Evolutionary conservation across 2,329 filamentous ascomycete genomes (phyloP), one percentile per base, ranked within the genome.

Genomic region (Ophiocordyceps unilateralis): DNA sequence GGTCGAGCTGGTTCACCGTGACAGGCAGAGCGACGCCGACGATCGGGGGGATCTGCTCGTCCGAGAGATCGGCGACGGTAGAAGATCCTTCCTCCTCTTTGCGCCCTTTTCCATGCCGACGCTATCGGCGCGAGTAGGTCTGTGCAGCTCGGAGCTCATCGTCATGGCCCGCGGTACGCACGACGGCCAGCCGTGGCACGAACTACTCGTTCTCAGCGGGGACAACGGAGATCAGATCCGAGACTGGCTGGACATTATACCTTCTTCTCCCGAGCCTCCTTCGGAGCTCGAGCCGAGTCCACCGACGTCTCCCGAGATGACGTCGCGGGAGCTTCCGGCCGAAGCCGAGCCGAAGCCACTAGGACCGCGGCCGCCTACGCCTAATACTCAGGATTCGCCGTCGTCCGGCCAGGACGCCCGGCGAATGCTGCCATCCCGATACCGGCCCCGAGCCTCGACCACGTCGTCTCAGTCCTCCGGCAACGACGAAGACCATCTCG

Each of bases 241-340:
- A 15, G 91, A 96, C 60, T 98, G 91, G 91, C 67, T 95, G 32
- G 74, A 83, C 34, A 84, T 95, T 61, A 65, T 96, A 2, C 72
- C 72, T 15, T 62, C 63, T 36, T 59, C 55, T 22, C 72, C 72
- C 1, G 54, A 71, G 11, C 69, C 74, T 2, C 70, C 72, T 0
- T 47, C 53, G 20, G 55, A 61, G 40, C 53, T 55, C 9, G 59
- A 63, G 41, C 56, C 60, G 5, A 58, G 55, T 26, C 42, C 58
- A 15, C 44, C 51, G 2, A 34, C 28, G 8, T 43, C 46, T 15
- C 47, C 49, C 14, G 51, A 42, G 22, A 51, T 23, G 28, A 42
- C 44, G 39, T 14, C 47, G 24, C 41, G 45, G n/a, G 52, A 58
- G 43, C 54, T 65, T 26, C 56, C 57, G 30, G 52, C 60, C 14